Percentiles rank a stretch among this genome's conserved stretches.
These are phyloP conservation scores for Corymbia calophylla DNA, from an alignment of 441 rosid species.

Conservation along the genomic window DNA sequence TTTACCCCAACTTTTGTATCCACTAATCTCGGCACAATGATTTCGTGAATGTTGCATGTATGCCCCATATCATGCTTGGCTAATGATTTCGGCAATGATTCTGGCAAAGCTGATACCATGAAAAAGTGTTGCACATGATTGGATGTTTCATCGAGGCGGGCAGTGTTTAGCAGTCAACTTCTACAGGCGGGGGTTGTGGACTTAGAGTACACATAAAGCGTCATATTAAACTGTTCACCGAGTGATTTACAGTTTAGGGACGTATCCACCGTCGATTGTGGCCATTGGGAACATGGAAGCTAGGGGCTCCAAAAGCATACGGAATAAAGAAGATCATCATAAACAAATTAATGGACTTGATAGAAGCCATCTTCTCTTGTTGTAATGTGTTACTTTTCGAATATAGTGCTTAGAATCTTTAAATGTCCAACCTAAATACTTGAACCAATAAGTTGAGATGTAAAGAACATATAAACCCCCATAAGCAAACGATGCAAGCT, in stretches of 20 bases:
- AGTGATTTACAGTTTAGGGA: background rate
- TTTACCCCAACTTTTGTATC: background rate
- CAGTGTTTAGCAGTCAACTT: slow-evolving; percentile 13
- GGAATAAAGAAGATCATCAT: background rate
- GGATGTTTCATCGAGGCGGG: background rate
- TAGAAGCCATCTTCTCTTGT: background rate
- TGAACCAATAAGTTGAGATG: background rate
- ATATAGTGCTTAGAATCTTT: background rate
- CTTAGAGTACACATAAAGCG: background rate
- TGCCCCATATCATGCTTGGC: background rate
- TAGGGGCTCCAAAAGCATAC: background rate
- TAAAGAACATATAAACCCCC: background rate
- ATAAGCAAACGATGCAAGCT: background rate
- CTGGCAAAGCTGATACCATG: background rate
- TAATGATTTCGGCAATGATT: background rate
- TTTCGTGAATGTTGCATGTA: background rate
- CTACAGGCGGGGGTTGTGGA: background rate
- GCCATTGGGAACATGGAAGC: background rate
- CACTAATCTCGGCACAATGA: background rate
- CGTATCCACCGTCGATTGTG: slow-evolving; percentile 18
- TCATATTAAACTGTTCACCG: background rate
- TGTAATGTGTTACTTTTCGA: background rate
- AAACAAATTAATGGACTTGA: background rate
- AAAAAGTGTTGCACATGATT: background rate
- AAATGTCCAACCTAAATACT: background rate